phyloP scores from a whole-genome alignment of 495 filamentous ascomycete genomes.

The Penicillium parvum region DNA sequence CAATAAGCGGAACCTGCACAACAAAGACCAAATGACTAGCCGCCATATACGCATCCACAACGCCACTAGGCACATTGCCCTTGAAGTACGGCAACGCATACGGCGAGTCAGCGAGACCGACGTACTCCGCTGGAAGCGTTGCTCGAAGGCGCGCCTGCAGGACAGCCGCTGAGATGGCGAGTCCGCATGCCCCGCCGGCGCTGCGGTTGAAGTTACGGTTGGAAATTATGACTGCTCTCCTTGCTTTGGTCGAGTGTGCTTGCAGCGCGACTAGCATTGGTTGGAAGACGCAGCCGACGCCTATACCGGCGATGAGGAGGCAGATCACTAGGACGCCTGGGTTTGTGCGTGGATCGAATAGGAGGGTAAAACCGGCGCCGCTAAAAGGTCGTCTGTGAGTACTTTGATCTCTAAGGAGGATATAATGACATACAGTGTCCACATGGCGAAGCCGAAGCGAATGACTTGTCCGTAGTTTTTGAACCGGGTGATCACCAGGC shows the following conservation, averaged over 20 bases:
- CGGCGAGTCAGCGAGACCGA: not conserved
- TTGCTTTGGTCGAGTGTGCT: conserved; percentile 39
- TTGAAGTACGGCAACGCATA: not conserved
- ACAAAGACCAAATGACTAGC: conserved; percentile 2
- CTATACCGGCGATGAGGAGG: conserved; percentile 47
- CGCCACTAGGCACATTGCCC: not conserved
- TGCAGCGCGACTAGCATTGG: conserved; percentile 42
- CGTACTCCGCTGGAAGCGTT: conserved; percentile 16
- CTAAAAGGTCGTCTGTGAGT: not conserved
- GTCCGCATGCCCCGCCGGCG: conserved; percentile 44
- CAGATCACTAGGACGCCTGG: conserved; percentile 43
- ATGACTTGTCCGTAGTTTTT: conserved; percentile 7
- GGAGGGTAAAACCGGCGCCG: conserved; percentile 46
- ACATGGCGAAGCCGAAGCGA: conserved; percentile 2
- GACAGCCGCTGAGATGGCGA: conserved; percentile 42
- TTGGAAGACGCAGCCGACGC: conserved; percentile 35
- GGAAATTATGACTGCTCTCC: conserved; percentile 45
- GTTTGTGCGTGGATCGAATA: conserved; percentile 40
- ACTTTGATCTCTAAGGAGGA: not conserved
- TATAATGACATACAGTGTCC: conserved; percentile 4
- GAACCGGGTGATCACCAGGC: conserved; percentile 47
- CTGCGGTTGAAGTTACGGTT: conserved; percentile 47
- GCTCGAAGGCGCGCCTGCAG: conserved; percentile 32
- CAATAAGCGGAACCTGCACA: not conserved
- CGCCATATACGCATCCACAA: conserved; percentile 1